Base-by-base conservation (phyloP, 495 filamentous ascomycete species). In the Aspergillus biplanus region DNA sequence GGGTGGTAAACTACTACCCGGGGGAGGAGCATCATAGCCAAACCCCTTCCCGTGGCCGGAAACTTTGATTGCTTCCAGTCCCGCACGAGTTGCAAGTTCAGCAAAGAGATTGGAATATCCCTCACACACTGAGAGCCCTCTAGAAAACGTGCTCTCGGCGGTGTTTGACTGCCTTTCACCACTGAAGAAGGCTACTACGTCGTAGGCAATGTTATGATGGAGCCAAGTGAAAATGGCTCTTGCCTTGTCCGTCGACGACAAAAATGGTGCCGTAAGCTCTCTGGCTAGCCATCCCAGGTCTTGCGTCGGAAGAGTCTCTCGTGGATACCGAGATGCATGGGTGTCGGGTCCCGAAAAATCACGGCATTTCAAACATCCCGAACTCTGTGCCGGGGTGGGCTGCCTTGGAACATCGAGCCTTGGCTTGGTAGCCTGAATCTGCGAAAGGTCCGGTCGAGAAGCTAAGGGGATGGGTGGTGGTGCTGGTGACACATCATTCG, bases 151-250 rank as follows among this genome's bases (percentile, higher is more conserved):
- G 33, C 84, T 83, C 5, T 81, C 80, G 0, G 92, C 87, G 6
- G 87, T 90, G 32, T 85, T 84, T n/a, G 85, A 79, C 63, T 86
- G 76, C 39, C 96, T 80, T 58, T 74, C 85, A 48, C 87, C 82
- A 61, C 82, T 84, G 72, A 93, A 93, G 80, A 97, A 95, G 47
- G 85, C 81, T 39, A 86, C 76, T 6, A 84, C 81, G 73, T 99
- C 90, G 75, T 99, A 99, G 50, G 79, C 79, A 62, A 99, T 86
- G 69, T 97, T 98, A 74, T 99, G 89, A 74, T 98, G 95, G 52
- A 92, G 83, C 95, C 93, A 99, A 7, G 92, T 91, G 73, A 99
- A 99, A 61, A 99, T 89, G 8, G 83, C 90, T 15, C 95, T 85
- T 11, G 95, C 93, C 75, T 96, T 97, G 72, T 98, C 95, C 3